Evolutionary conservation across 78 protist species (phyloP).

Genomic region (Chrysochromulina parva): DNA sequence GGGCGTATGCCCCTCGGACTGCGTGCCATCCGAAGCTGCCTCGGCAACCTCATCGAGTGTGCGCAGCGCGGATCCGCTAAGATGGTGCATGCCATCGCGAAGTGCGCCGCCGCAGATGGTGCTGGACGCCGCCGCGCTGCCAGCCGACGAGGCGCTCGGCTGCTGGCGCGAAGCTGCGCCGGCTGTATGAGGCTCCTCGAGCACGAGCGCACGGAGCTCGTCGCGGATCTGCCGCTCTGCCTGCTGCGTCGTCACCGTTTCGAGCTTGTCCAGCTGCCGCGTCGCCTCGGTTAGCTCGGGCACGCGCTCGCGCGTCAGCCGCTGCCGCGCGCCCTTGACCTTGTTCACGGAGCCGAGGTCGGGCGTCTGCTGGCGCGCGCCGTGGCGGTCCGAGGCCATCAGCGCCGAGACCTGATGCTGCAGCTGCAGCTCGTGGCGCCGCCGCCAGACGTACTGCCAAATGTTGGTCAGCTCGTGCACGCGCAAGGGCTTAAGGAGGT

Average conservation of each 20-base stretch:
- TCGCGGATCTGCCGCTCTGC: background rate
- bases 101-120: too few species aligned
- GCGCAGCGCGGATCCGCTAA: too few species aligned
- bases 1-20: too few species aligned
- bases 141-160: too few species aligned
- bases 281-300: background rate
- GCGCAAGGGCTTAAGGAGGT: slow-evolving; percentile 2
- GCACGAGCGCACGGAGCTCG: background rate
- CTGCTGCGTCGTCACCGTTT: background rate
- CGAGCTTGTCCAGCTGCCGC: background rate
- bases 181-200: background rate
- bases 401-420: background rate
- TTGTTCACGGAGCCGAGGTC: background rate
- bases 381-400: background rate
- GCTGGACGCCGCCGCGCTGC: too few species aligned
- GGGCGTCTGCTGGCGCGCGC: background rate
- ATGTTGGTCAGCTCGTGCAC: background rate
- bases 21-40: too few species aligned
- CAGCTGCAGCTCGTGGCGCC: background rate
- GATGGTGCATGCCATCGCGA: too few species aligned
- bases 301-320: too few species aligned
- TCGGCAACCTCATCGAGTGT: too few species aligned
- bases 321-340: too few species aligned
- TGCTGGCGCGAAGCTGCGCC: too few species aligned
- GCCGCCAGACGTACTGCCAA: slow-evolving; percentile 21